Percentiles rank a stretch among this genome's conserved stretches.
phyloP scores from a whole-genome alignment of 2,329 filamentous ascomycete genomes.

The Colletotrichum spinosum region DNA sequence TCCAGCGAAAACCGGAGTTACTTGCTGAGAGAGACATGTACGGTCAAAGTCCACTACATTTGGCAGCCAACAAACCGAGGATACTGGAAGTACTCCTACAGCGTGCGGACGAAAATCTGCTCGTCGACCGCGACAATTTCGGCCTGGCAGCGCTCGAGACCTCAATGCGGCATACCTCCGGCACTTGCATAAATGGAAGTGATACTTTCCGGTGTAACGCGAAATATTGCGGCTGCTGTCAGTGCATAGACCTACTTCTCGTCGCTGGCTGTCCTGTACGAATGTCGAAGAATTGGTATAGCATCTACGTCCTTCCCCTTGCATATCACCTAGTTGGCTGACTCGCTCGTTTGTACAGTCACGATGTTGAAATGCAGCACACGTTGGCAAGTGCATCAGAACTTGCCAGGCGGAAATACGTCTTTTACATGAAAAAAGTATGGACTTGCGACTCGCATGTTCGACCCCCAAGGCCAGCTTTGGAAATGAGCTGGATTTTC shows the following conservation, averaged over 20 bases:
- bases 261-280: too few relatives aligned
- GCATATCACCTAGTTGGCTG: too few relatives aligned
- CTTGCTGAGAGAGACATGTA: neutral
- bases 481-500: constrained; percentile 2
- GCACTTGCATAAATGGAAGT: fast-evolving
- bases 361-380: too few relatives aligned
- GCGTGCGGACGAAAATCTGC: neutral
- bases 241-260: neutral
- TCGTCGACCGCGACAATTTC: neutral
- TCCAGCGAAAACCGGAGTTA: fast-evolving
- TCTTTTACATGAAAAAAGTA: neutral
- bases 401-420: neutral
- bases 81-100: neutral
- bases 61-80: neutral
- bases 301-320: too few relatives aligned
- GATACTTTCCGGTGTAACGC: too few relatives aligned
- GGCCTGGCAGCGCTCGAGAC: neutral
- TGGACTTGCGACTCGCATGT: too few relatives aligned
- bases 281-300: too few relatives aligned
- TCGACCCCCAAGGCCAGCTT: too few relatives aligned
- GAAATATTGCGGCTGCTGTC: too few relatives aligned
- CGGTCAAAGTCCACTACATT: neutral
- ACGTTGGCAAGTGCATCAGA: neutral
- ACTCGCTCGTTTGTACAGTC: too few relatives aligned
- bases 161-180: neutral